Base-by-base conservation (phyloP, 2,329 filamentous ascomycete species). In the Monosporascus sp. region DNA sequence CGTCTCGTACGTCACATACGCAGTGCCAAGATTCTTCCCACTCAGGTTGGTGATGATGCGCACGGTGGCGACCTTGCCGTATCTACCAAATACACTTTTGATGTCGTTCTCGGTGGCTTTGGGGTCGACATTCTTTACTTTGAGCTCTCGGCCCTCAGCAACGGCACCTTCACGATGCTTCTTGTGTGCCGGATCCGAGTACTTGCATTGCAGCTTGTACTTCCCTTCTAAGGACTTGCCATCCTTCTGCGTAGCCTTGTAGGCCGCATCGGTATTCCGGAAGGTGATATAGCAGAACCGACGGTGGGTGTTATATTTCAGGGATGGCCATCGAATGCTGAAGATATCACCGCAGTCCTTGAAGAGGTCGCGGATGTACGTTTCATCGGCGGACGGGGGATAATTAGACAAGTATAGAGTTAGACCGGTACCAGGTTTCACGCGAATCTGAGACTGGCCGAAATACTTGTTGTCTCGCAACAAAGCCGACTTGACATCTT, bases 261-360 rank as follows among this genome's bases (percentile, higher is more conserved):
- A 78, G 1, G 91, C 89, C 50, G 82, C 81, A n/a, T 79, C 78
- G 3, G 80, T 71, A 35, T 84, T 83, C 48, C 85, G 80, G 68
- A 97, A 97, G n/a, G 95, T 90, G 7, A 97, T 79, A 69, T 99
- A 99, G 74, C 92, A 97, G 74, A 99, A 99, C 24, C 94, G 87
- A 35, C 94, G 89, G 62, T 89, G 86, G 2, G 87, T 86, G 64
- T 97, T 93, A 70, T 81, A 91, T 68, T 95, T 95, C 50, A 99
- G 81, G 53, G 91, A 96, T 2, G 94, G 94, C 73, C 94, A 94
- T 22, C 94, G 87, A 50, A 97, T 80, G 63, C 87, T 89, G 52
- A 96, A 78, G 52, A 99, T 86, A 44, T 93, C 84, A 44, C 94
- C 94, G 64, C 86, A 93, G 54, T 82, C 77, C 55, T 80, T 78